These are phyloP conservation scores for Ganoderma meredithae DNA, from an alignment of 1,284 basidiomycete genomes.

Conservation along the genomic window DNA sequence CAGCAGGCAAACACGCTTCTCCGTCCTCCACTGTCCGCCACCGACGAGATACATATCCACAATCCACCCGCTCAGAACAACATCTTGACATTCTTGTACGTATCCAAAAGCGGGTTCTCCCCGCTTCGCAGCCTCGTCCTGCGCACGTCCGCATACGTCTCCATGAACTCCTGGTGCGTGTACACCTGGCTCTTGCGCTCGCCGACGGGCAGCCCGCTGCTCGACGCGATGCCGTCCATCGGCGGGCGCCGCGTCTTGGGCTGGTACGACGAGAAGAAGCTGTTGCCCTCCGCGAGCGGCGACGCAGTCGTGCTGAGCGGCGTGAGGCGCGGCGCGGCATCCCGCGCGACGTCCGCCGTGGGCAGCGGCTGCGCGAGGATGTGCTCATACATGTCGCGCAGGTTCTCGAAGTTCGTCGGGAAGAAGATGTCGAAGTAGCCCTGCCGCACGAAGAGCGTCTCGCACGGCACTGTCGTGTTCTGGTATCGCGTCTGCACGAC, in stretches of 20 bases:
- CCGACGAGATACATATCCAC: not conserved
- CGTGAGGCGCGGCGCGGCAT: slow-evolving; percentile 38
- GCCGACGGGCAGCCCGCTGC: slow-evolving; percentile 81
- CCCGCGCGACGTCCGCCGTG: slow-evolving; percentile 41
- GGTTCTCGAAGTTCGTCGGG: slow-evolving; percentile 89
- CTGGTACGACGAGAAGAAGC: slow-evolving; percentile 75
- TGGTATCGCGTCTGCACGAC: slow-evolving; percentile 95
- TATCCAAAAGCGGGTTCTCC: slow-evolving; percentile 88
- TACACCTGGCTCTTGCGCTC: slow-evolving; percentile 83
- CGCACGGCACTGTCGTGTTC: slow-evolving; percentile 87
- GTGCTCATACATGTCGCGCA: slow-evolving; percentile 90
- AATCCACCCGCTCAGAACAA: slow-evolving; percentile 59
- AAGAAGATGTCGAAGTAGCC: slow-evolving; percentile 99
- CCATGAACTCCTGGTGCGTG: slow-evolving; percentile 87
- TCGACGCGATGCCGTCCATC: slow-evolving; percentile 70
- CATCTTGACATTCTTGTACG: slow-evolving; percentile 91
- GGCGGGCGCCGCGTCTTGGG: slow-evolving; percentile 66
- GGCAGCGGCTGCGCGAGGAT: slow-evolving; percentile 68
- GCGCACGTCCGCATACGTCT: slow-evolving; percentile 78
- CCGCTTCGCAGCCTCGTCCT: slow-evolving; percentile 77
- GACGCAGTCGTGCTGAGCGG: slow-evolving; percentile 50
- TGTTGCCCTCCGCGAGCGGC: slow-evolving; percentile 59
- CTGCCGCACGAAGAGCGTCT: slow-evolving; percentile 91
- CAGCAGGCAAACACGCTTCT: not conserved
- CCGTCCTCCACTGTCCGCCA: not conserved